Evolutionary conservation across 768 basidiomycete genomes (phyloP), one percentile per base, ranked within the genome.

Genomic region (Leucogyrophana mollusca): DNA sequence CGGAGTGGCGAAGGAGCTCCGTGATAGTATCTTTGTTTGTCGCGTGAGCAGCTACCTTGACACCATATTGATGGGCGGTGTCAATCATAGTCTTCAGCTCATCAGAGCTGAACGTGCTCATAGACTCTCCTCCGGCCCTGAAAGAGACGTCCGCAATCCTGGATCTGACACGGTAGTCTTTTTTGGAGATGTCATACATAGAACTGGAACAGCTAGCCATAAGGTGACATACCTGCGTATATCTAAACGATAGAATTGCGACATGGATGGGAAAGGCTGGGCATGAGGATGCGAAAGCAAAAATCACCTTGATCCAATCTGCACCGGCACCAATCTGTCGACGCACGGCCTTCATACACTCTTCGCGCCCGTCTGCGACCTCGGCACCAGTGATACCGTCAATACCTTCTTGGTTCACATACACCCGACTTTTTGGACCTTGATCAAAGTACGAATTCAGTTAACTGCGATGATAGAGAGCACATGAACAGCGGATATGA

Each of bases 271-370:
- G 6, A 35, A 43, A 16, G 25, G 24, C 33, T 4, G 34, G 38
- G 32, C 43, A 14, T 18, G n/a, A 36, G 40, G 6, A 40, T 22
- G 20, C 17, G 3, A 23, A 24, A 24, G 16, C 13, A 11, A 27
- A 4, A 54, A 57, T 18, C 48, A 79, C 78, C 73, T 85, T 84
- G 52, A 86, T 80, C 78, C 78, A 82, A 61, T 85, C 84, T 4
- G 83, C 78, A 6, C 82, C 82, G 10, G 79, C 76, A 23, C 82
- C 82, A 45, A 85, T 73, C 52, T 85, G 84, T 47, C 70, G 72
- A 21, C 82, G 69, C 4, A 83, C 79, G 10, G 75, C 81, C 48
- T 70, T 72, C 33, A 76, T 57, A 53, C 83, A 81, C 25, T 70
- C 79, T 24, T 74, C 76, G 18, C 72, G 62, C 1, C 83, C 84